These are phyloP conservation scores for Luzula sylvatica DNA, from an alignment of 176 grass and related monocot genomes.

Conservation along the genomic window DNA sequence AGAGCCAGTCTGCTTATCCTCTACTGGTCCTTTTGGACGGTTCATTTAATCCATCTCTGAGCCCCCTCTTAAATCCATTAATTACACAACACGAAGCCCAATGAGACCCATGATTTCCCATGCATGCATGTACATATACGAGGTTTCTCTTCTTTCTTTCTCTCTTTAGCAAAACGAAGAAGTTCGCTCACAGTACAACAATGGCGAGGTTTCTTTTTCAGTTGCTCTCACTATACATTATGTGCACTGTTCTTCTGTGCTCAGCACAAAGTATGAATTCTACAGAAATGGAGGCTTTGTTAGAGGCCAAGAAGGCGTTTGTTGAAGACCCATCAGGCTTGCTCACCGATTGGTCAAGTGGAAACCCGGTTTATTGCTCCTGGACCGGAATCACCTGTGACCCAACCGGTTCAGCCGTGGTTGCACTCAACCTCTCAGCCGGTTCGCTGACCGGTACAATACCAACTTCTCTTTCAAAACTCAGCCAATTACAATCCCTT, in stretches of 20 bases:
- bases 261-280: neutral
- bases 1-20: neutral
- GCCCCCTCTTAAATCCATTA: constrained; percentile 21
- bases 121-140: neutral
- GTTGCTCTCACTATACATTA: neutral
- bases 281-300: constrained; percentile 33
- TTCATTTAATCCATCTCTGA: constrained; percentile 13
- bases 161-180: neutral
- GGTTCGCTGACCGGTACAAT: constrained; percentile 38
- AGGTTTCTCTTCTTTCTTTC: constrained; percentile 7
- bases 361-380: constrained; percentile 36
- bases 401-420: constrained; percentile 24
- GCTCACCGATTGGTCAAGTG: constrained; percentile 34
- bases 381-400: constrained; percentile 77
- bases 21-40: constrained; percentile 32
- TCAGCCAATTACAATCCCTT: constrained; percentile 37
- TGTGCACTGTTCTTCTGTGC: constrained; percentile 7
- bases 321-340: constrained; percentile 30
- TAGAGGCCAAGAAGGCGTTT: constrained; percentile 60
- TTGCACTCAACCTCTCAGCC: constrained; percentile 67
- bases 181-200: neutral
- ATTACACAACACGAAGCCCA: constrained; percentile 29
- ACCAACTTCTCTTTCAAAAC: constrained; percentile 30
- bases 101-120: constrained; percentile 23
- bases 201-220: constrained; percentile 14